Percentiles rank a stretch among this genome's conserved stretches.
Evolutionary conservation across 441 rosid genomes (phyloP).

Genomic region (Gossypium schwendimanii): DNA sequence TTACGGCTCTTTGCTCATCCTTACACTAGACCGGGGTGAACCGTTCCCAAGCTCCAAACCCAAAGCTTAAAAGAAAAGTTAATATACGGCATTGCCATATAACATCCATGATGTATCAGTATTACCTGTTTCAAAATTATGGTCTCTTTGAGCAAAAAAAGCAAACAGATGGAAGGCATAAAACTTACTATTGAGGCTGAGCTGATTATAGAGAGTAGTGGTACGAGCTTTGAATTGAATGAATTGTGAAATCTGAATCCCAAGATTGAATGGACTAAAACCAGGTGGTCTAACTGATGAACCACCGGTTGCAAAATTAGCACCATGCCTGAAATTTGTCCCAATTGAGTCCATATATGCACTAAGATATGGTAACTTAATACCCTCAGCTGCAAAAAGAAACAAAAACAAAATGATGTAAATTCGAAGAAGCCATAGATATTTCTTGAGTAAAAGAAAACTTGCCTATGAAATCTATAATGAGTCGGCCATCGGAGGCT

Average conservation of each 20-base stretch:
- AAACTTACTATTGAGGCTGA: conserved; percentile 25
- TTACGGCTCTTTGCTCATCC: no score
- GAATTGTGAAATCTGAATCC: conserved; percentile 65
- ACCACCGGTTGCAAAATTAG: conserved; percentile 66
- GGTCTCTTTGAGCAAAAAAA: background rate
- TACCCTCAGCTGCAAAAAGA: conserved; percentile 42
- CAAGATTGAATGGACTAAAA: conserved; percentile 64
- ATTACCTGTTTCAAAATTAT: background rate
- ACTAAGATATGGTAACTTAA: conserved; percentile 45
- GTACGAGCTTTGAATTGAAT: conserved; percentile 57
- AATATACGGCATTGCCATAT: no score
- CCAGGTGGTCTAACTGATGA: conserved; percentile 55
- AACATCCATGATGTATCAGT: background rate
- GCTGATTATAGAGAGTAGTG: conserved; percentile 17
- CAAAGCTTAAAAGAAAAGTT: no score
- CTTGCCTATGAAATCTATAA: conserved; percentile 62
- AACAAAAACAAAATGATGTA: background rate
- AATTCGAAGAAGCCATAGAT: background rate
- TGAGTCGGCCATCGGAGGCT: conserved; percentile 65
- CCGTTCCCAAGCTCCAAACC: no score
- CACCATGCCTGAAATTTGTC: conserved; percentile 52
- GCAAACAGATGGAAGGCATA: background rate
- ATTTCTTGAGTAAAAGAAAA: background rate
- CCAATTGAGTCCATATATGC: conserved; percentile 61
- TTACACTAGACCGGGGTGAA: no score